Percentiles rank a stretch among this genome's conserved stretches.
phyloP scores from a whole-genome alignment of 2,329 filamentous ascomycete species.

The Sphaerulina populicola region DNA sequence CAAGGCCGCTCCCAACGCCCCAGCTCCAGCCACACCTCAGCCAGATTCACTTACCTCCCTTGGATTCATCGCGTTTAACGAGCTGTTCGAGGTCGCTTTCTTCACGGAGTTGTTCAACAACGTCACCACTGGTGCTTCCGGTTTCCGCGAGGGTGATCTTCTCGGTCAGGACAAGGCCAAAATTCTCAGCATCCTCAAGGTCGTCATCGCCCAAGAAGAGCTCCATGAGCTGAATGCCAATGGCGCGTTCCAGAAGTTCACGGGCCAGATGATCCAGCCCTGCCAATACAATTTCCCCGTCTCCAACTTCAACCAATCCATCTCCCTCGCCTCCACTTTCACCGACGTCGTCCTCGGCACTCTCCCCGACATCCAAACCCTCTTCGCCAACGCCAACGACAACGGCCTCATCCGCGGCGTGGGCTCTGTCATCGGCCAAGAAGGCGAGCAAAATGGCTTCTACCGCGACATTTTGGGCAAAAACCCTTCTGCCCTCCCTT shows the following conservation, averaged over 20 bases:
- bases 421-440: conserved; percentile 54
- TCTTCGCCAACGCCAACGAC: conserved; percentile 30
- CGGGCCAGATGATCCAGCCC: conserved; percentile 46
- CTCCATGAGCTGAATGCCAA: conserved; percentile 57
- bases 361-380: conserved; percentile 48
- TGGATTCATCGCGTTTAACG: conserved; percentile 61
- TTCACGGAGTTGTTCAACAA: conserved; percentile 58
- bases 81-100: conserved; percentile 61
- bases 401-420: conserved; percentile 41
- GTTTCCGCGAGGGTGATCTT: conserved; percentile 26
- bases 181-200: conserved; percentile 42
- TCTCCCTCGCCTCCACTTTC: conserved; percentile 56
- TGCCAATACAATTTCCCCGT: conserved; percentile 61
- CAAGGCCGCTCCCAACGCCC: conserved; percentile 34
- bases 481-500: conserved; percentile 55
- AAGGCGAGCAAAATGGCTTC: conserved; percentile 65
- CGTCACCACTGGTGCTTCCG: conserved; percentile 48
- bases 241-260: conserved; percentile 43
- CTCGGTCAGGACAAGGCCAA: conserved; percentile 45
- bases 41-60: conserved; percentile 41
- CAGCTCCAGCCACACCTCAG: conserved; percentile 46
- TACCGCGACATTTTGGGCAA: conserved; percentile 52
- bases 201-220: conserved; percentile 56
- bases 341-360: conserved; percentile 62
- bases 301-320: conserved; percentile 48